These are phyloP conservation scores for Aspergillus hortae DNA, from an alignment of 2,329 filamentous ascomycete species.

Conservation along the genomic window DNA sequence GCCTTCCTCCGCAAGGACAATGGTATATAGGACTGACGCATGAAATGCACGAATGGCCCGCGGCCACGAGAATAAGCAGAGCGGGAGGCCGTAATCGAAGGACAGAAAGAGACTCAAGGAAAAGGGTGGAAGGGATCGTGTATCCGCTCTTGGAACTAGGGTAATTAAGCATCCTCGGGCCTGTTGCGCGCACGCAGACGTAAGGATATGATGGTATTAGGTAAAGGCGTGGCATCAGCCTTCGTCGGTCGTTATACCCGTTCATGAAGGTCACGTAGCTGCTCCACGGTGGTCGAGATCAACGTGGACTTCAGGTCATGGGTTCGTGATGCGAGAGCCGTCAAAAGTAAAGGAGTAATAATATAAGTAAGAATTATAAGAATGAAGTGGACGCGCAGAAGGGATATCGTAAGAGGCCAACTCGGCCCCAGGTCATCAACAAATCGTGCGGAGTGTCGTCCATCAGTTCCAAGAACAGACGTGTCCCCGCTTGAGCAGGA, in stretches of 20 bases:
- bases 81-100: neutral
- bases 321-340: conserved; percentile 8
- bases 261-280: neutral
- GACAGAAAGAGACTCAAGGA: neutral
- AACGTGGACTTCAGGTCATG: neutral
- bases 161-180: too few relatives aligned
- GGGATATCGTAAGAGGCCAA: neutral
- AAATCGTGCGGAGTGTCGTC: conserved; percentile 6
- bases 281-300: neutral
- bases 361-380: neutral
- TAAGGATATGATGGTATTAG: too few relatives aligned
- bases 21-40: neutral
- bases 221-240: too few relatives aligned
- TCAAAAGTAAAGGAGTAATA: neutral
- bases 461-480: neutral
- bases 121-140: neutral
- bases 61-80: neutral
- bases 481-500: neutral
- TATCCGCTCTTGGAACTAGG: neutral
- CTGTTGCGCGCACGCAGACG: too few relatives aligned
- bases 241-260: neutral
- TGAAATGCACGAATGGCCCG: neutral
- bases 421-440: conserved; percentile 6
- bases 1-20: neutral
- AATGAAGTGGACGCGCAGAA: neutral